Percentiles rank a stretch among this genome's conserved stretches.
Conservation (phyloP, 1,139 yeast genomes). For the Saccharomyces hybrid region DNA sequence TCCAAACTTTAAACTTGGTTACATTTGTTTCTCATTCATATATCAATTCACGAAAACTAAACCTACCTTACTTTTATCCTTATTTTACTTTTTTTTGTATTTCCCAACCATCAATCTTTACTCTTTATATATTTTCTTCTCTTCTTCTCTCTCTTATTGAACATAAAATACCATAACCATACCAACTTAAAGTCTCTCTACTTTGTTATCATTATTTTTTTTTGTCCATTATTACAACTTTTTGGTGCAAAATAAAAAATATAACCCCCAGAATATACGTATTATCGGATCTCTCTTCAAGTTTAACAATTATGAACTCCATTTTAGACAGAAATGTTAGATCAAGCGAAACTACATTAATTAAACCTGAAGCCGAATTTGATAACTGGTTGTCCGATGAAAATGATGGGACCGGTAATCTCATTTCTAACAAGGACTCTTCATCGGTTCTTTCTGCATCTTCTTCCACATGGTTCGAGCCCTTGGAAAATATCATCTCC, state of each 20-base stretch:
- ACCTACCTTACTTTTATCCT: neutral
- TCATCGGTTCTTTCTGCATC: conserved; percentile 5
- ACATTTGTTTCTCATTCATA: neutral
- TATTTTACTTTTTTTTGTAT: neutral
- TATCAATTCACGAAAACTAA: neutral
- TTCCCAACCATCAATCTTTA: conserved; percentile 1
- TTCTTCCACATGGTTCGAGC: conserved; percentile 25
- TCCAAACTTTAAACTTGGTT: neutral
- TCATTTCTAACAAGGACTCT: neutral
- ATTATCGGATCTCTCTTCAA: neutral
- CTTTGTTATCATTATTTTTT: neutral
- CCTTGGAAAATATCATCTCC: conserved; percentile 22
- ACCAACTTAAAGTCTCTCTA: neutral
- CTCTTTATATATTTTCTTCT: neutral
- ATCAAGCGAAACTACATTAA: neutral
- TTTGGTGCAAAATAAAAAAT: neutral
- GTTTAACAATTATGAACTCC: neutral
- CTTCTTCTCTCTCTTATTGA: neutral
- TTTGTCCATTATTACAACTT: neutral
- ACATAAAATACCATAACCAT: neutral
- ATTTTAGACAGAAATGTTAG: neutral
- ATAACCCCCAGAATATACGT: neutral
- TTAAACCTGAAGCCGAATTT: neutral
- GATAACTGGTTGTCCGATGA: neutral
- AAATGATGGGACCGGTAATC: neutral